A percentile compares a stretch with the other conserved stretches of the same genome.
Conservation (phyloP, 257 asterid species). For the Jacaranda mimosifolia region DNA sequence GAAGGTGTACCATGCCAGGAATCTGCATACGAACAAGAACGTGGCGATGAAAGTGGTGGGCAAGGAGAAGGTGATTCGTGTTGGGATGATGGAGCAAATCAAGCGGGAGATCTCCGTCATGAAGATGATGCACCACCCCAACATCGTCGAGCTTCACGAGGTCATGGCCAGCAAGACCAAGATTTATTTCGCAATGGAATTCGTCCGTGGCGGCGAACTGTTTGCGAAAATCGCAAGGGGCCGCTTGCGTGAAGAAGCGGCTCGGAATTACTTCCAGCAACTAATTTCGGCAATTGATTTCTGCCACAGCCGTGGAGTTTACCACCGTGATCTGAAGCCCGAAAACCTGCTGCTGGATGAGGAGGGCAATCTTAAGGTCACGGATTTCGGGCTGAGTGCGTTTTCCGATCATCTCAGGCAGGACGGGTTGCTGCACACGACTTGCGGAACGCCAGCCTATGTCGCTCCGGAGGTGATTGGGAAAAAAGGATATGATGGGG, state of each 20-base stretch:
- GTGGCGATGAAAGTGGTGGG: slow-evolving; percentile 63
- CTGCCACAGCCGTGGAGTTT: slow-evolving; percentile 53
- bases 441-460: slow-evolving; percentile 54
- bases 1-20: slow-evolving; percentile 58
- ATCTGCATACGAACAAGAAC: slow-evolving; percentile 47
- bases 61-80: slow-evolving; percentile 56
- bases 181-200: slow-evolving; percentile 59
- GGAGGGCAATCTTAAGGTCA: slow-evolving; percentile 47
- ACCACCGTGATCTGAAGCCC: slow-evolving; percentile 51
- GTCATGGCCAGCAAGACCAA: slow-evolving; percentile 60
- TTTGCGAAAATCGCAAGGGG: slow-evolving; percentile 55
- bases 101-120: slow-evolving; percentile 60
- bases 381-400: slow-evolving; percentile 52
- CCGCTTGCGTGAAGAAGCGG: slow-evolving; percentile 41
- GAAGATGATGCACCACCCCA: slow-evolving; percentile 56
- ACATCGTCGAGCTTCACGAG: slow-evolving; percentile 62
- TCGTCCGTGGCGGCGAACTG: slow-evolving; percentile 64
- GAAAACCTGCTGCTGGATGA: slow-evolving; percentile 50
- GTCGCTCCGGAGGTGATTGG: slow-evolving; percentile 56
- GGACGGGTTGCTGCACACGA: slow-evolving; percentile 54
- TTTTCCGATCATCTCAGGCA: slow-evolving; percentile 44
- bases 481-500: slow-evolving; percentile 48
- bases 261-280: slow-evolving; percentile 52
- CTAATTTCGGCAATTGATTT: slow-evolving; percentile 50
- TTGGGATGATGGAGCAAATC: slow-evolving; percentile 54